These are phyloP conservation scores for Gentiana dahurica DNA, from an alignment of 257 asterid genomes.

Conservation along the genomic window DNA sequence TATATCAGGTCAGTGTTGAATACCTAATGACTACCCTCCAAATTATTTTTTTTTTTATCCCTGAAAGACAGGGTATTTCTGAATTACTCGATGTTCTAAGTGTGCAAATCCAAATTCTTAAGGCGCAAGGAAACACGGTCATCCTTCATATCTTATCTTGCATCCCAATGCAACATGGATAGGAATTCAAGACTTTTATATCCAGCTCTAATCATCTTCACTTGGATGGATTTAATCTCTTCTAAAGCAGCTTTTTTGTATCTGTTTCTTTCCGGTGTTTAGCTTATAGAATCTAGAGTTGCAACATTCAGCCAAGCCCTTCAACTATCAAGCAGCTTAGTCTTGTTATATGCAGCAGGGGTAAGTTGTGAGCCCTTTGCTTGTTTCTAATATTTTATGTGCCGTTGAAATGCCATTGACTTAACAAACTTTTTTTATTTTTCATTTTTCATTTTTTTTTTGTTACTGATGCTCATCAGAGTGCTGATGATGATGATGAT, in stretches of 20 bases:
- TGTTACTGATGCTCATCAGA: constrained; percentile 19
- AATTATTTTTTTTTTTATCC: no score
- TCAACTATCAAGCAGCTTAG: constrained; percentile 60
- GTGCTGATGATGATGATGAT: constrained; percentile 15
- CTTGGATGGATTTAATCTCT: no score
- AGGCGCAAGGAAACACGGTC: no score
- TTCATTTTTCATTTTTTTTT: not conserved
- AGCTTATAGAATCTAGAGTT: constrained; percentile 85
- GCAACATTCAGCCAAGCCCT: constrained; percentile 50
- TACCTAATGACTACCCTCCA: no score
- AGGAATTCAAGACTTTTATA: no score
- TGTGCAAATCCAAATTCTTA: no score
- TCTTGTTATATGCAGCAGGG: constrained; percentile 65
- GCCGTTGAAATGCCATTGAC: not conserved
- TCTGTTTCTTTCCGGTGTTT: constrained; percentile 11
- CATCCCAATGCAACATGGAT: no score
- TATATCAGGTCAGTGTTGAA: constrained; percentile 59
- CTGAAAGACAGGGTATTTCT: no score
- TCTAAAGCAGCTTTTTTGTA: not conserved
- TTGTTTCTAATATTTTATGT: not conserved
- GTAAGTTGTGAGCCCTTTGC: constrained; percentile 23
- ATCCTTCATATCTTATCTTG: no score
- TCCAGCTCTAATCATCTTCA: no score
- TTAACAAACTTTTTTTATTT: not conserved
- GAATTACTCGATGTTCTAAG: no score